phyloP scores from a whole-genome alignment of 202 grass and related monocot genomes.

The Digitaria exilis region DNA sequence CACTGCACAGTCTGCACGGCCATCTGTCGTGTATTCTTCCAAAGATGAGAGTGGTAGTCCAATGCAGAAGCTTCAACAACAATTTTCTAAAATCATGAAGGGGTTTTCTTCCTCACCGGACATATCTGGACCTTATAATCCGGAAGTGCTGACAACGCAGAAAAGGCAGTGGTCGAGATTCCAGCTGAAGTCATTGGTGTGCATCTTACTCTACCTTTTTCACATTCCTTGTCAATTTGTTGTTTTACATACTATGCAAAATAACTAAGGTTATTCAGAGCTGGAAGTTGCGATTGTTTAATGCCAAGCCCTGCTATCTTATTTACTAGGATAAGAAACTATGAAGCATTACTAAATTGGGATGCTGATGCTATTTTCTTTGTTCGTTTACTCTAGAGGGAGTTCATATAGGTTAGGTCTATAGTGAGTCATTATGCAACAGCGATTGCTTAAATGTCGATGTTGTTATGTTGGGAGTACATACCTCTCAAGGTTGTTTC shows the following conservation, averaged over 20 bases:
- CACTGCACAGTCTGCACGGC: slow-evolving; percentile 58
- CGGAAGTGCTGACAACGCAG: slow-evolving; percentile 87
- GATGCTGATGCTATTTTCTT: slow-evolving; percentile 7
- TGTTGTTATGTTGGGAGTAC: neutral
- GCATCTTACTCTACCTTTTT: slow-evolving; percentile 27
- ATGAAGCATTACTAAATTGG: neutral
- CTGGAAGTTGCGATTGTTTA: slow-evolving; percentile 13
- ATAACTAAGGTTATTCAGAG: slow-evolving; percentile 20
- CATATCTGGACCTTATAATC: slow-evolving; percentile 78
- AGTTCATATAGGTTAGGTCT: neutral
- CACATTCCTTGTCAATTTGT: neutral
- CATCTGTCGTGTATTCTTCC: slow-evolving; percentile 69
- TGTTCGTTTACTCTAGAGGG: neutral
- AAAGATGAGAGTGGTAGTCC: slow-evolving; percentile 67
- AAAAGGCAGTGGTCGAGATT: slow-evolving; percentile 95
- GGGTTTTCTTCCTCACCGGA: slow-evolving; percentile 81
- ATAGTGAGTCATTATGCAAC: neutral
- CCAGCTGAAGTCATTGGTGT: slow-evolving; percentile 88
- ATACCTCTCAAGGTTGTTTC: slow-evolving; percentile 28
- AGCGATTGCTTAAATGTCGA: neutral
- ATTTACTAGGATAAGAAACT: slow-evolving; percentile 14
- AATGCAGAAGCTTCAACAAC: slow-evolving; percentile 84
- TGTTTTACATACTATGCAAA: slow-evolving; percentile 11
- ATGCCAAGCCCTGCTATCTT: neutral
- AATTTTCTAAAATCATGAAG: slow-evolving; percentile 74